Evolutionary conservation across 257 asterid species (phyloP), one percentile per base, ranked within the genome.

Genomic region (Solanum lignicaule): DNA sequence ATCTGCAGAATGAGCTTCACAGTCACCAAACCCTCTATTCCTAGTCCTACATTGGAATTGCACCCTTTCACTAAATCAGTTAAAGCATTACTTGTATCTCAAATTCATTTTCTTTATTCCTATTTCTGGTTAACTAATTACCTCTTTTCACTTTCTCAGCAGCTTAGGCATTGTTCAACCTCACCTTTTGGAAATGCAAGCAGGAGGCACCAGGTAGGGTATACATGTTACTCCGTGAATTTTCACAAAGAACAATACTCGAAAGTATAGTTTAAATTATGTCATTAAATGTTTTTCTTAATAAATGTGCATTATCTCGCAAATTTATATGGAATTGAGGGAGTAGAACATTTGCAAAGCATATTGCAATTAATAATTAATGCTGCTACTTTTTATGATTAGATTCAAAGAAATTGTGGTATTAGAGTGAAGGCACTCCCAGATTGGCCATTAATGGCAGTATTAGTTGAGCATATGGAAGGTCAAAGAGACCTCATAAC

Each of bases 401-500:
- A 93, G 96, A 85, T 90, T 62, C 92, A 48, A 20, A 90, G 93
- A 83, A 87, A 35, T 38, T 84, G 89, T 3, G 36, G 32, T 14
- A 35, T 89, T 35, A 91, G 60, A 83, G 91, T 83, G n/a, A 93
- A 93, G 6, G 98, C 93, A 21, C 69, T 95, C 38, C 97, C 98
- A 16, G 96, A 93, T 81, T 95, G 95, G 98, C 99, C 96, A 32
- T 88, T 96, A 89, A 96, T 96, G 99, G 98, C 98, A 9, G 95
- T 94, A 14, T 85, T 96, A 86, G 97, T 96, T 83, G 99, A 95
- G 89, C 98, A 94, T 76, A 0, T 89, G 89, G 98, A 95, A 87
- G 98, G 98, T 69, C 96, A 95, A 75, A 92, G 98, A 79, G 98
- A 96, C 73, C 94, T 96, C 71, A 92, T 95, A 48, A 96, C 97